These are phyloP conservation scores for Metschnikowia arizonensis DNA, from an alignment of 805 yeast genomes.

Conservation along the genomic window DNA sequence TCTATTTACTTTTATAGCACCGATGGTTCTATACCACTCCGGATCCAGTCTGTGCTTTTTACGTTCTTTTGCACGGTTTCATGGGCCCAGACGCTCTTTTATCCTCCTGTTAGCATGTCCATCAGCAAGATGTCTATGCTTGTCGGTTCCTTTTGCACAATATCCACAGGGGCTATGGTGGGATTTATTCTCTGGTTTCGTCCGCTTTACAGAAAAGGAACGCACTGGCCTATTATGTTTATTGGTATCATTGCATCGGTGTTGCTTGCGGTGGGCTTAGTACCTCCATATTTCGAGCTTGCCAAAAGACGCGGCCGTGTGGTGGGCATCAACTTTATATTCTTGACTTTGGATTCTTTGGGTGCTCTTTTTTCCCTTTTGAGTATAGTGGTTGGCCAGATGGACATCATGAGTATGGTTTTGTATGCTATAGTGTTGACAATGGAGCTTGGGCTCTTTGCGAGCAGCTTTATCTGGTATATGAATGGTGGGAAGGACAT, in stretches of 20 bases:
- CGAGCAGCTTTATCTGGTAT: slow-evolving; percentile 69
- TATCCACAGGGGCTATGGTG: slow-evolving; percentile 51
- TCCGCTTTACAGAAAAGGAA: slow-evolving; percentile 45
- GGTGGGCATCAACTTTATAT: slow-evolving; percentile 82
- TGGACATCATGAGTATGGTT: slow-evolving; percentile 77
- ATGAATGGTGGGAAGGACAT: slow-evolving; percentile 29
- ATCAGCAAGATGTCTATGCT: slow-evolving; percentile 32
- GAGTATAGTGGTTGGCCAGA: slow-evolving; percentile 48
- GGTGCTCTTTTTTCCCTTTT: slow-evolving; percentile 79
- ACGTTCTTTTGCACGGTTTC: slow-evolving; percentile 63
- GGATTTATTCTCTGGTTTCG: slow-evolving; percentile 72
- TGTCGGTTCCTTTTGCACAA: slow-evolving; percentile 36
- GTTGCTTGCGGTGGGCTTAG: slow-evolving; percentile 66
- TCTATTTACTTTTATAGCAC: slow-evolving; percentile 75
- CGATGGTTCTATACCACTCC: slow-evolving; percentile 69
- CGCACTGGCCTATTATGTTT: slow-evolving; percentile 73
- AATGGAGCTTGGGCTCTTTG: slow-evolving; percentile 73
- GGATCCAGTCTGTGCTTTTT: slow-evolving; percentile 85
- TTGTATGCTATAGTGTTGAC: slow-evolving; percentile 70
- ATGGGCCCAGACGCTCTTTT: slow-evolving; percentile 56
- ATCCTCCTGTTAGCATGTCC: slow-evolving; percentile 60
- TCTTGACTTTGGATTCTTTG: slow-evolving; percentile 65
- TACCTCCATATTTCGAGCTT: slow-evolving; percentile 88
- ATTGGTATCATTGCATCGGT: slow-evolving; percentile 80
- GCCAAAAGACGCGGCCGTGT: slow-evolving; percentile 78